phyloP scores from a whole-genome alignment of 257 asterid genomes.

The Gentiana straminea region DNA sequence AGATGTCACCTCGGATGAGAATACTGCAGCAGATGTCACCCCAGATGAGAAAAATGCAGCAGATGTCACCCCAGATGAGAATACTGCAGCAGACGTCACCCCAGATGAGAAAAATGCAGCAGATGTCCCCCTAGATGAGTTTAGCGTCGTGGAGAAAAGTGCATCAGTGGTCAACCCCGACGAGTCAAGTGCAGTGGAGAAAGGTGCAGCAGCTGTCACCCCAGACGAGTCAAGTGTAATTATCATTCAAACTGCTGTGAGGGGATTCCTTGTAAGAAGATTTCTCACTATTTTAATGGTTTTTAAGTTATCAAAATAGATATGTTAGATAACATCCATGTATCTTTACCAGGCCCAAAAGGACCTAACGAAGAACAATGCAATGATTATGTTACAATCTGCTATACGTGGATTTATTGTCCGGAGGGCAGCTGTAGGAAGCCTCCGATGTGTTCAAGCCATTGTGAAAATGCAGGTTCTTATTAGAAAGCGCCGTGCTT shows the following conservation, averaged over 20 bases:
- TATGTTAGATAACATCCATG: conserved; percentile 7
- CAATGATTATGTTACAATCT: conserved; percentile 71
- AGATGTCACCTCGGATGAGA: too few relatives aligned
- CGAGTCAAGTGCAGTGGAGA: conserved; percentile 9
- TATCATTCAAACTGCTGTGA: conserved; percentile 59
- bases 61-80: conserved; percentile 1
- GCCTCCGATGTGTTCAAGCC: conserved; percentile 88
- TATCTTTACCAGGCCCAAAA: conserved; percentile 55
- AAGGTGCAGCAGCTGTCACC: conserved; percentile 18
- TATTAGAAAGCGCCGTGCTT: conserved; percentile 63
- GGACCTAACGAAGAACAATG: conserved; percentile 45
- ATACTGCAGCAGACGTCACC: too few relatives aligned
- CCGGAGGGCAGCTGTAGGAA: conserved; percentile 79
- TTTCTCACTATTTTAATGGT: conserved; percentile 1
- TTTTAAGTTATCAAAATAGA: conserved; percentile 7
- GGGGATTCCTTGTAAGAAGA: conserved; percentile 58
- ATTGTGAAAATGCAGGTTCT: conserved; percentile 85
- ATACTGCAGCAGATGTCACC: too few relatives aligned
- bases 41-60: too few relatives aligned
- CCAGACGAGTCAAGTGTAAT: conserved; percentile 45
- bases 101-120: conserved; percentile 16
- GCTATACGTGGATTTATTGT: conserved; percentile 88
- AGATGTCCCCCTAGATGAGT: conserved; percentile 39
- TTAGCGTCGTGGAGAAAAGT: not conserved
- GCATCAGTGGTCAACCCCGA: too few relatives aligned